Conservation (phyloP, 345 rosid genomes). For the Gossypium turneri region DNA sequence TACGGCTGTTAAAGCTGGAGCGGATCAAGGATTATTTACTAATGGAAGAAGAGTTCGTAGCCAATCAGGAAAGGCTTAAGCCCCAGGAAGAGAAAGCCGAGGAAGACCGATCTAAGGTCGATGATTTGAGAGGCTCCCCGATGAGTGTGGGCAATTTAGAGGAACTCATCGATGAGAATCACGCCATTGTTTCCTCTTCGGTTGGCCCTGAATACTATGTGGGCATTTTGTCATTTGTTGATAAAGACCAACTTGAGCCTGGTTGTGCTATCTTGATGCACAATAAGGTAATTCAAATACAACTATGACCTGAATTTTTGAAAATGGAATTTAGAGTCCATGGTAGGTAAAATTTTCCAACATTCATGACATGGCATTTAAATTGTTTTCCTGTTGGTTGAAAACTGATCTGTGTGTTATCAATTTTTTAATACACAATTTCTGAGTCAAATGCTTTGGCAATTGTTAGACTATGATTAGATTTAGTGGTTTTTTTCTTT, state of each 20-base stretch:
- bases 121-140: not conserved
- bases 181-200: not conserved
- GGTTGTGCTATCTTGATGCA: not conserved
- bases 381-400: too few relatives aligned
- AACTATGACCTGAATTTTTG: too few relatives aligned
- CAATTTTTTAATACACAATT: too few relatives aligned
- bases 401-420: too few relatives aligned
- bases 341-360: too few relatives aligned
- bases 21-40: not conserved
- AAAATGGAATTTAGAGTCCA: too few relatives aligned
- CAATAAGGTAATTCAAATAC: not conserved
- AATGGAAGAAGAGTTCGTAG: not conserved
- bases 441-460: too few relatives aligned
- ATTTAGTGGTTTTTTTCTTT: not conserved
- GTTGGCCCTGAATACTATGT: not conserved
- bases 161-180: not conserved
- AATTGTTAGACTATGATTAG: too few relatives aligned
- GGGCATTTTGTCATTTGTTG: not conserved
- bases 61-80: not conserved
- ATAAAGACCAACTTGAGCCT: not conserved
- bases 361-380: too few relatives aligned
- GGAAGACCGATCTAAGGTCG: not conserved
- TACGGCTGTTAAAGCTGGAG: not conserved
- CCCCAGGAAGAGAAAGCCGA: slow-evolving; percentile 1
- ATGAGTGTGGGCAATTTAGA: slow-evolving; percentile 1